phyloP scores from a whole-genome alignment of 2,329 filamentous ascomycete genomes.

The Elsinoe fawcettii region DNA sequence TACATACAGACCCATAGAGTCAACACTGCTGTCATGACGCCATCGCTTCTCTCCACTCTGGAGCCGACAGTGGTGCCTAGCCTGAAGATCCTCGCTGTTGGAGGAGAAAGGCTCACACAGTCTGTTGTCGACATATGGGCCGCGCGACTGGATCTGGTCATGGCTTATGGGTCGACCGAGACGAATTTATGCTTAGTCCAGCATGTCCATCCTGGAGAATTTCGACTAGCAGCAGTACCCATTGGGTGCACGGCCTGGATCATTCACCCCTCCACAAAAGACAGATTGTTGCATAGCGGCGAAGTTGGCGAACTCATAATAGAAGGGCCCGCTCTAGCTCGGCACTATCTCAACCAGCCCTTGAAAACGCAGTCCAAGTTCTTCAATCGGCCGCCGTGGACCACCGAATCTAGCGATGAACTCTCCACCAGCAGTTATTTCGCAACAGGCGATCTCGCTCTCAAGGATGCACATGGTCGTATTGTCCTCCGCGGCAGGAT shows the following conservation, averaged over 20 bases:
- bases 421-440: neutral
- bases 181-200: conserved; percentile 1
- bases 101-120: conserved; percentile 3
- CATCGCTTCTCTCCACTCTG: neutral
- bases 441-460: conserved; percentile 67
- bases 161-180: conserved; percentile 5
- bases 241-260: conserved; percentile 2
- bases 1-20: neutral
- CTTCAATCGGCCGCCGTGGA: neutral
- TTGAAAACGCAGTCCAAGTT: neutral
- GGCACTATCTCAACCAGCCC: neutral
- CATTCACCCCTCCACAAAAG: neutral
- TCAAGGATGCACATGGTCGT: conserved; percentile 57
- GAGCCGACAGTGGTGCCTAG: neutral
- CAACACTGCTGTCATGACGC: conserved; percentile 6
- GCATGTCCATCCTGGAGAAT: neutral
- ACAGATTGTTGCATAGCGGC: neutral
- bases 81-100: conserved; percentile 1
- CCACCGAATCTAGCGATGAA: neutral
- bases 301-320: conserved; percentile 3
- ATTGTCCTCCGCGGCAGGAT: conserved; percentile 68
- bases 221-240: neutral
- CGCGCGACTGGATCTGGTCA: neutral
- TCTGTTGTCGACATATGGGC: neutral
- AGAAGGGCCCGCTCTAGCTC: neutral